Base-by-base conservation (phyloP, 306 rosid genomes). In the Leucaena leucocephala region DNA sequence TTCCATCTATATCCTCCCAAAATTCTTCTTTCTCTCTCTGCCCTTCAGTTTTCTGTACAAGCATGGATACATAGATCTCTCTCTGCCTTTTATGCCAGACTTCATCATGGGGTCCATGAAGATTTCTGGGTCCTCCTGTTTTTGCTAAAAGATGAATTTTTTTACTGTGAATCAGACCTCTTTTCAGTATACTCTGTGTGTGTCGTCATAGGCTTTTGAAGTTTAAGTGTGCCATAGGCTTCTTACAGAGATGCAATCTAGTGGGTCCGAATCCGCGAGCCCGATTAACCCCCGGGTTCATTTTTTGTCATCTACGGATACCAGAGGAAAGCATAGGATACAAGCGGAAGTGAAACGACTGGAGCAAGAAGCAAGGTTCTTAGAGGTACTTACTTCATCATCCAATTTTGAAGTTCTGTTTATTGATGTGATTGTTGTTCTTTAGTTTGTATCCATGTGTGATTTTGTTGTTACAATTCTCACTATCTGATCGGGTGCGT, bases 301-400 rank as follows among this genome's bases (percentile, higher is more conserved):
- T 69, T 86, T 92, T 78, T 70, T 89, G 79, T 84, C 98, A 40
- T 71, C 90, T 40, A 68, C 89, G 22, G 98, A 96, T 72, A 90
- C 97, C 2, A 89, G 96, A 85, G 99, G 99, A 79, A 96, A 90
- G 82, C 99, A 96, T 76, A 88, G 98, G 87, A 83, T 96, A 82
- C 94, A 83, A 72, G 99, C 98, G 7, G 98, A 96, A 82, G 59
- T 93, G 74, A 93, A 96, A 76, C 84, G 99, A 80, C 87, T 96
- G 73, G 98, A 93, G 86, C 98, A 90, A 75, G 98, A 96, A 88
- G 78, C 96, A 68, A 93, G 96, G 83, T 89, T 89, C 86, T 84
- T 96, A 76, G 98, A 93, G 97, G 99, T 93, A 78, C 54, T 73
- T 62, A 61, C 62, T 76, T 70, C 77, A 22, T 63, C 76, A 55